Conservation (phyloP, 805 yeast species). For the Wickerhamomyces bisporus region DNA sequence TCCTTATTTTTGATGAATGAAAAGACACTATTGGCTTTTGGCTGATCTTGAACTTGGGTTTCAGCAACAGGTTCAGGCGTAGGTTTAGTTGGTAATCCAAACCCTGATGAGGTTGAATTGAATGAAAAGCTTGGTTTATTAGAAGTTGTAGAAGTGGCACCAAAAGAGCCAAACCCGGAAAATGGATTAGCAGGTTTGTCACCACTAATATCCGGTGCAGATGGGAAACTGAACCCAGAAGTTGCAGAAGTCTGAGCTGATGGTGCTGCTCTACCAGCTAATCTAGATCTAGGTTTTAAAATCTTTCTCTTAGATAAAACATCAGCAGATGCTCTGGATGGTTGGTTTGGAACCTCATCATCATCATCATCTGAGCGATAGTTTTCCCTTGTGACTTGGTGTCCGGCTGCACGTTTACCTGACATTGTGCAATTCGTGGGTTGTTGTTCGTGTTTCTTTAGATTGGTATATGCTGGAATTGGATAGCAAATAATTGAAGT, state of each 20-base stretch:
- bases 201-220: conserved; percentile 4
- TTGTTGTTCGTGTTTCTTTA: background rate
- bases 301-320: conserved; percentile 68
- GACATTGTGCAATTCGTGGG: conserved; percentile 47
- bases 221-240: conserved; percentile 8
- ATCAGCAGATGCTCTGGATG: conserved; percentile 49
- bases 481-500: background rate
- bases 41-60: background rate
- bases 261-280: conserved; percentile 16
- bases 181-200: conserved; percentile 9
- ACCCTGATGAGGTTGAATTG: conserved; percentile 3
- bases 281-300: conserved; percentile 47
- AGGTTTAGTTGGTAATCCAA: background rate
- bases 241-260: conserved; percentile 3
- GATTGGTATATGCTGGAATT: background rate
- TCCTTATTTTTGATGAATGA: conserved; percentile 1
- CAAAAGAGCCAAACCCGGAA: conserved; percentile 1
- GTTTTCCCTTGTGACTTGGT: conserved; percentile 57
- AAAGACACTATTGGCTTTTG: conserved; percentile 7
- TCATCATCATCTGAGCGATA: conserved; percentile 27
- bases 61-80: background rate
- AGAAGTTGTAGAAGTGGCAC: conserved; percentile 1
- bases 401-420: conserved; percentile 59
- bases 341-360: conserved; percentile 31
- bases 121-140: conserved; percentile 9